Percentiles rank a stretch among this genome's conserved stretches.
Conservation (phyloP, 371 early-diverging fungal species). For the Scutellospora calospora region DNA sequence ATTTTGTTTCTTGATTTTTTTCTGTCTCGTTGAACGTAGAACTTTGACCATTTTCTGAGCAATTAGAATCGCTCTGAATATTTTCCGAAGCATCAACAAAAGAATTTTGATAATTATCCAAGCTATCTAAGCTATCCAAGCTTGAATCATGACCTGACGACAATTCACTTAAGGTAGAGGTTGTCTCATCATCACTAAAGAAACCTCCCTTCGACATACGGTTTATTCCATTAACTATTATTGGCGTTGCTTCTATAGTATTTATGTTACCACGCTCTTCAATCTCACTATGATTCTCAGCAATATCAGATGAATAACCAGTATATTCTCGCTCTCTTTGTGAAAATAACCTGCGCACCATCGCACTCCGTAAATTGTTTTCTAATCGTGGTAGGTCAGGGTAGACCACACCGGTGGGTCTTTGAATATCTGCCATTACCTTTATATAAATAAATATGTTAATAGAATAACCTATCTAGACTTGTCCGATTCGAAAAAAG, state of each 20-base stretch:
- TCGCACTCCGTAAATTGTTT: no score
- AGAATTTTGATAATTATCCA: background rate
- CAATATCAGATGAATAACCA: no score
- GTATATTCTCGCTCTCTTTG: no score
- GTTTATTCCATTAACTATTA: background rate
- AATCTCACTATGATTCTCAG: no score
- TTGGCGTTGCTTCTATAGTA: background rate
- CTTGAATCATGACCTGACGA: background rate
- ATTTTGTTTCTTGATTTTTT: background rate
- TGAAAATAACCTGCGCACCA: no score
- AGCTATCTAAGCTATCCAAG: background rate
- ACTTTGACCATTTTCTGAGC: background rate
- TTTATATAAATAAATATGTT: no score
- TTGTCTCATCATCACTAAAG: background rate
- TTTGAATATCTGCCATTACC: no score
- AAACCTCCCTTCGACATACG: background rate
- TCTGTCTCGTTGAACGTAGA: background rate
- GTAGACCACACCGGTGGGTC: no score
- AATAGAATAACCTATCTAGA: no score
- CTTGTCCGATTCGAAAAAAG: no score
- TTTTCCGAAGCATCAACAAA: background rate
- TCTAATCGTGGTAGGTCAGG: no score
- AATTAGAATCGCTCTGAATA: background rate
- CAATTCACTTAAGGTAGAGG: background rate
- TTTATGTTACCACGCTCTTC: no score